Evolutionary conservation across 2,329 filamentous ascomycete genomes (phyloP), one percentile per base, ranked within the genome.

Genomic region (Dendryphion nanum): DNA sequence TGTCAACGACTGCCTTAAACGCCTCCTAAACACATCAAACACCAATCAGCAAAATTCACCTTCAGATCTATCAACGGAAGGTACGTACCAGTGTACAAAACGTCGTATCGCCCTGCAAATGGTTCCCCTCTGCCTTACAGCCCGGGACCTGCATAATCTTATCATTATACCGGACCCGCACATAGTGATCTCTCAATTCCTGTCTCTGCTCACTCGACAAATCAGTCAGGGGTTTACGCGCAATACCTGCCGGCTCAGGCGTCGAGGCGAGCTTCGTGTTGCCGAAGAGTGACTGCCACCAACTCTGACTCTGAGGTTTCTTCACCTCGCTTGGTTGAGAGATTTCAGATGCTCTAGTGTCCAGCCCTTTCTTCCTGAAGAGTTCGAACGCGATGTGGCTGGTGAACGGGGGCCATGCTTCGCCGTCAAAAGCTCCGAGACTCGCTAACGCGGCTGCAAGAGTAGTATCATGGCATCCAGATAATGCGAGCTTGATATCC

Each of bases 401-500:
- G 0, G 91, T 96, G 59, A 91, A 98, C 0, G 89, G 90, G 1
- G 93, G 93, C 93, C 93, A 98, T 23, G 77, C 75, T 43, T 74
- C 68, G 33, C 78, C 78, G 29, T 86, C 74, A 60, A 88, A 93
- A 3, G 86, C 85, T 3, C 91, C 93, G 5, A 97, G 67, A 49
- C 86, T 87, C 13, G 83, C 72, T 18, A 98, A 71, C 2, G 89
- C 73, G 1, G 79, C 86, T 3, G 88, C 93, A 4, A 98, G 76
- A 1, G 93, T 97, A 2, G 93, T 97, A 60, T 97, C 90, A 66
- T 96, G 90, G 57, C 90, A 95, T 20, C 90, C 90, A 49, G 81
- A 86, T 56, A 97, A 71, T 13, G 82, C 84, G 48, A 97, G 83
- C 45, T 83, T 85, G 54, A 93, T 75, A 19, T 68, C 63, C 23